A percentile compares a stretch with the other conserved stretches of the same genome.
These are phyloP conservation scores for Fraxinus americana DNA, from an alignment of 257 asterid genomes.

Conservation along the genomic window DNA sequence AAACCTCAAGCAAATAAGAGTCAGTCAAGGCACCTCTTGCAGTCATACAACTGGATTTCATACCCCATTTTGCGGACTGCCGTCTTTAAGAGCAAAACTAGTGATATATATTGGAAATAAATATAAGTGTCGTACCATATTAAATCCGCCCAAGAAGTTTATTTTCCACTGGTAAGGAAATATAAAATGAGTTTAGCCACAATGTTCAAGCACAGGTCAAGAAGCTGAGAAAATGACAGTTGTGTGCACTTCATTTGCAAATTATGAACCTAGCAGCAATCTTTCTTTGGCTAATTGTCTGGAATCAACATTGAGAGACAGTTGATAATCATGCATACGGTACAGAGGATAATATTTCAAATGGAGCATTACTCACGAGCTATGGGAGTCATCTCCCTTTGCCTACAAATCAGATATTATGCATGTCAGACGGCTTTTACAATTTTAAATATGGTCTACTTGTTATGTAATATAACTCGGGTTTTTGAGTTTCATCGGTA, in stretches of 20 bases:
- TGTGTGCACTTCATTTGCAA: not conserved
- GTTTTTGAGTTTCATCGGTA: not conserved
- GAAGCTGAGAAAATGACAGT: not conserved
- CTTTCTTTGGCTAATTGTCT: not conserved
- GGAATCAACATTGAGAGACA: not conserved
- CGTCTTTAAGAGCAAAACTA: not conserved
- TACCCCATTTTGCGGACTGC: not conserved
- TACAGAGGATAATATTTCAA: not conserved
- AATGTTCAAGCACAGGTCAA: not conserved
- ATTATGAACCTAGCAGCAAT: not conserved
- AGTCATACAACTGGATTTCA: not conserved
- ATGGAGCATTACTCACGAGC: not conserved
- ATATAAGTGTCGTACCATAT: not conserved
- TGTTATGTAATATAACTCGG: not conserved
- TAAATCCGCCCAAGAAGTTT: not conserved
- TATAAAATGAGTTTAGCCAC: not conserved
- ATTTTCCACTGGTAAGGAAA: not conserved
- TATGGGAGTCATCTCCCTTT: not conserved
- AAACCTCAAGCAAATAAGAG: too few species aligned
- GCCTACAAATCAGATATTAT: not conserved
- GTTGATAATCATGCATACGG: not conserved
- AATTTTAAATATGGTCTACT: not conserved
- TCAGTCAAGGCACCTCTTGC: not conserved
- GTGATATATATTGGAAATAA: not conserved
- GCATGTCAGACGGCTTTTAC: not conserved